Conservation (phyloP, 352 stramenopile genomes). For the Pythium volutum region DNA sequence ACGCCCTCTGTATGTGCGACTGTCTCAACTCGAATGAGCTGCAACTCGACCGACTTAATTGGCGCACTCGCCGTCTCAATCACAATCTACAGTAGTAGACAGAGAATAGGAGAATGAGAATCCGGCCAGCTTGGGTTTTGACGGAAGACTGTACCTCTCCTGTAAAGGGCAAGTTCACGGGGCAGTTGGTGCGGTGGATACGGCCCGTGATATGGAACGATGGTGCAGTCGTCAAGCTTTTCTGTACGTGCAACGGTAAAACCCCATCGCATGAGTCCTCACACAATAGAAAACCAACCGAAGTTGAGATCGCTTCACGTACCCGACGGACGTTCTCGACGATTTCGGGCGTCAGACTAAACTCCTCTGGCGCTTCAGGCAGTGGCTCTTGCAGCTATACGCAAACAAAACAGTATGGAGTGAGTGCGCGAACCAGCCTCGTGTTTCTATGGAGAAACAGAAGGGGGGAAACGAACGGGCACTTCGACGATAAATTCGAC, state of each 20-base stretch:
- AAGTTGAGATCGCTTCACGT: not conserved
- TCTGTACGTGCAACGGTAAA: constrained; percentile 29
- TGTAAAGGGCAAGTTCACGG: constrained; percentile 88
- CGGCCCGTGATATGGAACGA: constrained; percentile 81
- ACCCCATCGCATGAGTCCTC: not conserved
- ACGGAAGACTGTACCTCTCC: constrained; percentile 76
- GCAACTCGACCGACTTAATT: constrained; percentile 88
- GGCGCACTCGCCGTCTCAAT: constrained; percentile 70
- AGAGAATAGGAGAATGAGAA: no score
- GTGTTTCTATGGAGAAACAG: no score
- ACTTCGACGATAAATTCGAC: constrained; percentile 93
- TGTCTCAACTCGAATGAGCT: constrained; percentile 90
- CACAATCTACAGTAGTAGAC: constrained; percentile 42
- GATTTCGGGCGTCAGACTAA: constrained; percentile 79
- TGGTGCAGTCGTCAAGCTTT: constrained; percentile 52
- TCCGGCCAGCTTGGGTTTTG: no score
- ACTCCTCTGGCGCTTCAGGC: constrained; percentile 61
- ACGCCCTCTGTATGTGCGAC: constrained; percentile 73
- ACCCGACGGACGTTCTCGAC: constrained; percentile 80
- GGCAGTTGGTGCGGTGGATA: constrained; percentile 87
- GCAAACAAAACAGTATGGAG: no score
- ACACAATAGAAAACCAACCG: not conserved
- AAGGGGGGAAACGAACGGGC: constrained; percentile 54
- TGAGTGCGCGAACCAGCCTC: no score
- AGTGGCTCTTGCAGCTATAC: constrained; percentile 52